Conservation (phyloP, 495 filamentous ascomycete species). For the Penicillium turbatum region DNA sequence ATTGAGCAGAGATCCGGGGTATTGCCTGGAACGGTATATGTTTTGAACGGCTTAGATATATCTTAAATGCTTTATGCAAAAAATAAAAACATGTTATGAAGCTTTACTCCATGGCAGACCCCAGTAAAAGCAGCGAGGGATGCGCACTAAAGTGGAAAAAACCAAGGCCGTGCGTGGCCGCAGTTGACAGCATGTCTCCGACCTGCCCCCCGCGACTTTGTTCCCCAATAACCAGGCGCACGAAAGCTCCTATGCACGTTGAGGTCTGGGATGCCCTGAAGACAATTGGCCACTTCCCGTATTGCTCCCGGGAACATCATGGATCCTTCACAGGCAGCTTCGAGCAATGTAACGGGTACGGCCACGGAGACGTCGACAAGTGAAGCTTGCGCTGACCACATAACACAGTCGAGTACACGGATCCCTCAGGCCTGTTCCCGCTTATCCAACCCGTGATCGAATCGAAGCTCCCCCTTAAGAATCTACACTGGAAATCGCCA, state of each 20-base stretch:
- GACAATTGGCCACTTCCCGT: slow-evolving; percentile 25
- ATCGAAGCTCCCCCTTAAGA: slow-evolving; percentile 77
- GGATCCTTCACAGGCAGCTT: slow-evolving; percentile 45
- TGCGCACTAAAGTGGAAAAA: slow-evolving; percentile 6
- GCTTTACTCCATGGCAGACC: background rate
- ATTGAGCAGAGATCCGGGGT: background rate
- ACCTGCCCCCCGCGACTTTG: slow-evolving; percentile 7
- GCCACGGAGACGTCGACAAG: background rate
- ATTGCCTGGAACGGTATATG: background rate
- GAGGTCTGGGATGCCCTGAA: slow-evolving; percentile 26
- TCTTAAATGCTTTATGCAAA: too few species aligned
- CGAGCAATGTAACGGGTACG: slow-evolving; percentile 51
- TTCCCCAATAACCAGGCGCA: background rate
- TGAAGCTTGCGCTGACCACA: slow-evolving; percentile 8
- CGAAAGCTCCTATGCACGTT: slow-evolving; percentile 1
- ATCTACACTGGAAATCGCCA: slow-evolving; percentile 95
- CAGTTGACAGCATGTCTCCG: slow-evolving; percentile 9
- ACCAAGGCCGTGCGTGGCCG: slow-evolving; percentile 8
- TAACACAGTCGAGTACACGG: slow-evolving; percentile 63
- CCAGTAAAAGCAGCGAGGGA: slow-evolving; percentile 4
- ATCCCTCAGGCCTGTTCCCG: slow-evolving; percentile 81
- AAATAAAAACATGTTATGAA: background rate
- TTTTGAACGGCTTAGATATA: too few species aligned
- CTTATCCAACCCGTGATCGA: slow-evolving; percentile 72
- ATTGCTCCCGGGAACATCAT: slow-evolving; percentile 37